A percentile compares a stretch with the other conserved stretches of the same genome.
Evolutionary conservation across 1,284 basidiomycete genomes (phyloP).

Genomic region (Rhodotorula glutinis): DNA sequence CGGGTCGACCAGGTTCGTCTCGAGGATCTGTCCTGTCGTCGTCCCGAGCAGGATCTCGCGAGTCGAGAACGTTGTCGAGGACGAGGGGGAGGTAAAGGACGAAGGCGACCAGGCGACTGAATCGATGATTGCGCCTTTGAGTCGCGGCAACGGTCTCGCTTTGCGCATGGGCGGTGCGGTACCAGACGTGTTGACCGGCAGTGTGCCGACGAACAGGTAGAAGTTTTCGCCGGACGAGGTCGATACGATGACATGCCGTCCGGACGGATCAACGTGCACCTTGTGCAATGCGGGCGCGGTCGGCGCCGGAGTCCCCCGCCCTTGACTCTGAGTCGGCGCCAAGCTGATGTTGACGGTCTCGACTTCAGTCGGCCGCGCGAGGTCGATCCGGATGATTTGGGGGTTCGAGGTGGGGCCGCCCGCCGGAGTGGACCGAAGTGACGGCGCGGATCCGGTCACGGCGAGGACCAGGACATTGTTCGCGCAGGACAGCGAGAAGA

Average conservation of each 20-base stretch:
- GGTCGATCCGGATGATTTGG: constrained; percentile 42
- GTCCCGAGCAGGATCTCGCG: constrained; percentile 86
- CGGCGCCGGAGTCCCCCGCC: neutral
- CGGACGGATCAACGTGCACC: constrained; percentile 86
- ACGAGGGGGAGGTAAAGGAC: constrained; percentile 50
- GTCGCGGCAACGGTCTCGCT: constrained; percentile 69
- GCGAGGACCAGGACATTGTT: constrained; percentile 66
- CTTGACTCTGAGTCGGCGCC: neutral
- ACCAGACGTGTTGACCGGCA: constrained; percentile 11
- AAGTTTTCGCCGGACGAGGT: constrained; percentile 88
- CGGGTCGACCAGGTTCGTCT: constrained; percentile 72
- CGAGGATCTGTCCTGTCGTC: constrained; percentile 75
- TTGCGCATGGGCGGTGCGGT: constrained; percentile 55
- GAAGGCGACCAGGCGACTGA: constrained; percentile 91
- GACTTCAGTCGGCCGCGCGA: constrained; percentile 39
- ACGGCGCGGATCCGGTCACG: constrained; percentile 25
- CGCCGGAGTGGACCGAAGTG: neutral
- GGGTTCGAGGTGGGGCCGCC: constrained; percentile 26
- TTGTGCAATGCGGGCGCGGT: constrained; percentile 53
- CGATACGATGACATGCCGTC: constrained; percentile 80
- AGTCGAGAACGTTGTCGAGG: constrained; percentile 65
- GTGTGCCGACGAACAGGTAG: constrained; percentile 75
- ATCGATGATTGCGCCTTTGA: constrained; percentile 78
- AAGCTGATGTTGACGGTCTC: constrained; percentile 34
- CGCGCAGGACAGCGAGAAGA: constrained; percentile 73